phyloP scores from a whole-genome alignment of 805 yeast genomes.

The Scheffersomyces stipitis region DNA sequence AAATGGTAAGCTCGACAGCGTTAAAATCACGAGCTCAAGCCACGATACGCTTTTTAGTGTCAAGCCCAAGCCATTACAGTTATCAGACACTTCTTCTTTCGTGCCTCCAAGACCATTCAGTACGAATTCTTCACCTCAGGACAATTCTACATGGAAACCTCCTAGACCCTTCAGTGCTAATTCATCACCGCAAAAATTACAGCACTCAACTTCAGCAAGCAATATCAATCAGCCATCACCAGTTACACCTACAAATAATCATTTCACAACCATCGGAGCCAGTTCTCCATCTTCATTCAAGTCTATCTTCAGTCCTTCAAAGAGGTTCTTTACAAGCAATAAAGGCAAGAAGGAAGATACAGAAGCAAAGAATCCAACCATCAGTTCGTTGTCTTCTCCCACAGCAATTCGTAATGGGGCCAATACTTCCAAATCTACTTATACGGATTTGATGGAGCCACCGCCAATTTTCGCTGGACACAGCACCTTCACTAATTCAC shows the following conservation, averaged over 20 bases:
- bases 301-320: conserved; percentile 39
- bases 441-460: conserved; percentile 33
- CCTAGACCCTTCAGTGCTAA: not conserved
- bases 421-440: too few relatives aligned
- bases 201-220: conserved; percentile 5
- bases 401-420: too few relatives aligned
- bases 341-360: conserved; percentile 6
- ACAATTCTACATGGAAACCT: not conserved
- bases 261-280: conserved; percentile 38
- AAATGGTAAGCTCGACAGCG: not conserved
- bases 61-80: not conserved
- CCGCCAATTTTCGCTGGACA: conserved; percentile 30
- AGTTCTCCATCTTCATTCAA: conserved; percentile 33
- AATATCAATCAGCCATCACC: conserved; percentile 11
- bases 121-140: not conserved
- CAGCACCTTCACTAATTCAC: too few relatives aligned
- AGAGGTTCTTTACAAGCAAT: conserved; percentile 32
- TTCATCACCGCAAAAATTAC: not conserved
- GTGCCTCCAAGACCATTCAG: not conserved
- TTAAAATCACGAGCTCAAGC: not conserved
- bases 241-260: conserved; percentile 24
- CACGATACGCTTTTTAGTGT: not conserved
- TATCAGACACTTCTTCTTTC: not conserved
- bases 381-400: conserved; percentile 30
- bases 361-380: conserved; percentile 23